Evolutionary conservation across 2,329 filamentous ascomycete genomes (phyloP).

Genomic region (Claviceps sp.): DNA sequence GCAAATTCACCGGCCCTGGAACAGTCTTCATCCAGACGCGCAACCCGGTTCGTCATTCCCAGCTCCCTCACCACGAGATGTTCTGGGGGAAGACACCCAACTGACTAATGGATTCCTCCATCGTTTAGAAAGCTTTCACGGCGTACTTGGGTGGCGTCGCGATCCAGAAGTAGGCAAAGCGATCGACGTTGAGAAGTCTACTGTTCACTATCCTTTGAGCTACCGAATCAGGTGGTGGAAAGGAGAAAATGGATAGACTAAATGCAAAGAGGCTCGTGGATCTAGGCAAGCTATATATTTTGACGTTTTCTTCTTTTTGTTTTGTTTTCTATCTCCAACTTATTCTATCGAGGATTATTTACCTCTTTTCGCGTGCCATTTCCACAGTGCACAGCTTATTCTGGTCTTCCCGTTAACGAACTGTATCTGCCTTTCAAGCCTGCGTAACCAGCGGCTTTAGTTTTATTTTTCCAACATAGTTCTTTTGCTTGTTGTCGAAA

Average conservation of each 20-base stretch:
- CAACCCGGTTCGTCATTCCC: constrained; percentile 43
- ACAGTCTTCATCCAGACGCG: constrained; percentile 88
- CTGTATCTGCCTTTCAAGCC: too few species aligned
- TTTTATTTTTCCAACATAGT: too few species aligned
- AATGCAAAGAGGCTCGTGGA: neutral
- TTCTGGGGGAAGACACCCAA: neutral
- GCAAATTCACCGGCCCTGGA: constrained; percentile 85
- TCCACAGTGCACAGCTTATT: too few species aligned
- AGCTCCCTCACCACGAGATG: neutral
- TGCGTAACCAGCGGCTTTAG: too few species aligned
- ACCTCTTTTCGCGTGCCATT: too few species aligned
- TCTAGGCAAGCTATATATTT: neutral
- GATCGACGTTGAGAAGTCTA: too few species aligned
- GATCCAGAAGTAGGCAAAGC: constrained; percentile 15
- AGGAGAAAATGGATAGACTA: too few species aligned
- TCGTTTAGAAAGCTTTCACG: constrained; percentile 34
- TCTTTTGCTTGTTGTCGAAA: too few species aligned
- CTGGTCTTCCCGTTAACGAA: too few species aligned
- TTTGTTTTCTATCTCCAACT: neutral
- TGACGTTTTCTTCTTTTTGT: neutral
- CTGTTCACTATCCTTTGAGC: too few species aligned
- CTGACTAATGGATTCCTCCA: neutral
- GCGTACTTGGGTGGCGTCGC: constrained; percentile 38
- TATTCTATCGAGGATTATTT: too few species aligned
- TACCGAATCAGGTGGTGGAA: too few species aligned